phyloP scores from a whole-genome alignment of 163 green algal genomes.

The Scenedesmus sp. region DNA sequence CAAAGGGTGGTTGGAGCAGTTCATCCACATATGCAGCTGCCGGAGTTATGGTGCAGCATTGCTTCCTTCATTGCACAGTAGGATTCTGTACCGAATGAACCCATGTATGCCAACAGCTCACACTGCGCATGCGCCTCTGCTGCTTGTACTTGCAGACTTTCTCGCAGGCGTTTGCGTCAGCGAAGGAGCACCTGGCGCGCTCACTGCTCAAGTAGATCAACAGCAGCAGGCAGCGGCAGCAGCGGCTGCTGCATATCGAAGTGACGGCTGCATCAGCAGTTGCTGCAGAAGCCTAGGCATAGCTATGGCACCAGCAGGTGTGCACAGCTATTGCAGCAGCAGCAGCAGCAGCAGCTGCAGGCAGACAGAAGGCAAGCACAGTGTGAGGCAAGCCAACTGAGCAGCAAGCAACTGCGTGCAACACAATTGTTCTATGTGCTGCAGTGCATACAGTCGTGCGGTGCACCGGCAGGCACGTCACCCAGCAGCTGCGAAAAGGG shows the following conservation, averaged over 20 bases:
- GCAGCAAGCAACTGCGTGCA: too few species aligned
- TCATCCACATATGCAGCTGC: too few species aligned
- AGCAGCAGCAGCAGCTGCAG: background rate
- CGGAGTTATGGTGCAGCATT: too few species aligned
- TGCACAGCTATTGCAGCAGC: background rate
- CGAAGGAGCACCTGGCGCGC: slow-evolving; percentile 90
- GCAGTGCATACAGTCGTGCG: too few species aligned
- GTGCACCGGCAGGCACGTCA: too few species aligned
- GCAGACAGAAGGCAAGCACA: too few species aligned
- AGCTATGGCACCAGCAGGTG: background rate
- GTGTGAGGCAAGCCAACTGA: too few species aligned
- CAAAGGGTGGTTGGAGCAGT: too few species aligned
- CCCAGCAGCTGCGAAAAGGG: too few species aligned
- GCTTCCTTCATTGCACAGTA: too few species aligned
- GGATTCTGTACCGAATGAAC: too few species aligned
- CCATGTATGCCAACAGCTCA: background rate
- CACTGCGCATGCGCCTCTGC: background rate
- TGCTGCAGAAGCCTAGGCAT: background rate
- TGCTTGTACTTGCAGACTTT: slow-evolving; percentile 77
- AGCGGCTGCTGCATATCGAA: background rate
- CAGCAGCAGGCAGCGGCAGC: background rate
- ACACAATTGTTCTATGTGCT: too few species aligned
- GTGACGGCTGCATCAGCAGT: background rate
- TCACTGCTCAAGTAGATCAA: slow-evolving; percentile 86
- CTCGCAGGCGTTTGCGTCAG: slow-evolving; percentile 85